Percentiles rank a stretch among this genome's conserved stretches.
phyloP scores from a whole-genome alignment of 1,284 basidiomycete genomes.

The Irpex lacteus region DNA sequence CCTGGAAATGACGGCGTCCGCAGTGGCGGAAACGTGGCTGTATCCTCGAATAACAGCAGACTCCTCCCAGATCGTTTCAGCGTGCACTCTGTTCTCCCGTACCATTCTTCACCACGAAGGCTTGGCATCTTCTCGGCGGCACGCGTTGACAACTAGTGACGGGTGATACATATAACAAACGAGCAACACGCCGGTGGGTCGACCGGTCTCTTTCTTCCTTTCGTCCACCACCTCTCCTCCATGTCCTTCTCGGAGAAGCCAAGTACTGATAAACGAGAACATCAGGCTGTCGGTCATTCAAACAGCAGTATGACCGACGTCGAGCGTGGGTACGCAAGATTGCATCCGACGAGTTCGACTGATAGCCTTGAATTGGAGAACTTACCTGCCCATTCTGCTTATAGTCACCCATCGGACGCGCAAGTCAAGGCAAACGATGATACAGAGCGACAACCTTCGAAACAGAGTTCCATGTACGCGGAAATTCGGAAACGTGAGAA shows the following conservation, averaged over 20 bases:
- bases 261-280: not conserved
- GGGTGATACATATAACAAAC: not conserved
- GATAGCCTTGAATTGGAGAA: not conserved
- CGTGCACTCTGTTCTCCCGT: not conserved
- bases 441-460: not conserved
- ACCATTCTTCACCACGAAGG: not conserved
- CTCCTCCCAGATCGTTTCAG: not conserved
- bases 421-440: not conserved
- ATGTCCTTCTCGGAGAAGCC: not conserved
- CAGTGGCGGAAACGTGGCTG: not conserved
- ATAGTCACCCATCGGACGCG: not conserved
- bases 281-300: not conserved
- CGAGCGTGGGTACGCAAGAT: constrained; percentile 12
- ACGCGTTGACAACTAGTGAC: not conserved
- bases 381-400: not conserved
- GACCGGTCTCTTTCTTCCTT: constrained; percentile 1
- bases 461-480: not conserved
- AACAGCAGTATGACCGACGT: constrained; percentile 4
- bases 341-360: not conserved
- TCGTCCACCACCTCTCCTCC: not conserved
- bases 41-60: not conserved
- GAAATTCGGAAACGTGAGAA: not conserved
- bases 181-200: constrained; percentile 3
- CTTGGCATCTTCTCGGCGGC: not conserved
- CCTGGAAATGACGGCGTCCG: not conserved